Conservation (phyloP, 169 alveolate genomes). For the Toxoplasma gondii region DNA sequence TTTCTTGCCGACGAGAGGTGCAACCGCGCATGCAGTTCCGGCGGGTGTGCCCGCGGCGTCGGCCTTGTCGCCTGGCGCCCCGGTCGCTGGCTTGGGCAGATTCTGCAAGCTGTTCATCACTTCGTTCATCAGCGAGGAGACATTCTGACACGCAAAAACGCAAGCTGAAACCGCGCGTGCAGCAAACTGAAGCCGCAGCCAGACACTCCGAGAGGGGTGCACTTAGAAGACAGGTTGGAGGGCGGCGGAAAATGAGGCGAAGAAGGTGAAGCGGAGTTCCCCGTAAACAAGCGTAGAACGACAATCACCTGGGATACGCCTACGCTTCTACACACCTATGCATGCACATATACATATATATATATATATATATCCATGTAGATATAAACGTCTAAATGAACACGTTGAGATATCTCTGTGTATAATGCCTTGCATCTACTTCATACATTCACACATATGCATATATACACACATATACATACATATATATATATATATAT, state of each 20-base stretch:
- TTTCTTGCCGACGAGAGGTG: not conserved
- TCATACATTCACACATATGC: no score
- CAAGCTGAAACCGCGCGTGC: not conserved
- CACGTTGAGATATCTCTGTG: no score
- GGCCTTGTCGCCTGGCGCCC: not conserved
- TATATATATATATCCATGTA: not conserved
- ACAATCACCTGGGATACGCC: no score
- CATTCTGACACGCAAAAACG: not conserved
- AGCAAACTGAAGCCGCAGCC: not conserved
- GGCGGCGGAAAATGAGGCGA: not conserved
- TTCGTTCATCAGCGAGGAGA: conserved; percentile 19
- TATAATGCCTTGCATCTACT: no score
- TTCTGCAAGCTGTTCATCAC: conserved; percentile 19
- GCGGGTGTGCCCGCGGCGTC: not conserved
- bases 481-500: not conserved
- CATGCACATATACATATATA: not conserved
- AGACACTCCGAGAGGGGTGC: not conserved
- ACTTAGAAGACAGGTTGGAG: not conserved
- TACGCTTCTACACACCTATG: no score
- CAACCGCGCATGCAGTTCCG: not conserved
- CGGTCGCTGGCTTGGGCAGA: not conserved
- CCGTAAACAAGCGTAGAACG: no score
- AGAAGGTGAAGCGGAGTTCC: no score
- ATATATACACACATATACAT: not conserved
- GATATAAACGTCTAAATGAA: not conserved